Conservation (phyloP, 1,139 yeast genomes). For the Pichia norvegensis region DNA sequence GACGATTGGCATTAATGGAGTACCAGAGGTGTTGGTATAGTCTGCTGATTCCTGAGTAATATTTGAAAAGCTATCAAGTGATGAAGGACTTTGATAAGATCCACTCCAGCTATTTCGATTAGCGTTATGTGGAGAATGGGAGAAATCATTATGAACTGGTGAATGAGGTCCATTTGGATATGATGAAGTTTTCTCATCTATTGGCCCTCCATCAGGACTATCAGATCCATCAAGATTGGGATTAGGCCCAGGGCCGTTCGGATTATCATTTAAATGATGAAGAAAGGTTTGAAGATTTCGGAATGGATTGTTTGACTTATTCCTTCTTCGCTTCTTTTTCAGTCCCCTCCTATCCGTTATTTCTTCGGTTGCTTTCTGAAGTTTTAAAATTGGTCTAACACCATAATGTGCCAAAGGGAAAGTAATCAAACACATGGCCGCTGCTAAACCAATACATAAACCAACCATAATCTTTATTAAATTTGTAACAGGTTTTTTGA, state of each 20-base stretch:
- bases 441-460: slow-evolving; percentile 73
- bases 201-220: background rate
- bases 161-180: background rate
- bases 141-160: background rate
- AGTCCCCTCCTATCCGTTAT: slow-evolving; percentile 31
- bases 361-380: slow-evolving; percentile 78
- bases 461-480: slow-evolving; percentile 68
- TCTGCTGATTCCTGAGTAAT: slow-evolving; percentile 4
- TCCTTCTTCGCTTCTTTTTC: slow-evolving; percentile 11
- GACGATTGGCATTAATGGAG: slow-evolving; percentile 22
- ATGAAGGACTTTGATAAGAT: slow-evolving; percentile 16
- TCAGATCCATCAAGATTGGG: background rate
- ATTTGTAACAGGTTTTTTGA: slow-evolving; percentile 55
- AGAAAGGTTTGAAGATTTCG: background rate
- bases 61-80: slow-evolving; percentile 17
- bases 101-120: slow-evolving; percentile 14
- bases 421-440: slow-evolving; percentile 62
- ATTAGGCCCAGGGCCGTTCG: background rate
- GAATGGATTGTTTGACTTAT: slow-evolving; percentile 3
- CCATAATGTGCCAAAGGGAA: slow-evolving; percentile 81
- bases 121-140: background rate
- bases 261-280: background rate
- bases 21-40: background rate
- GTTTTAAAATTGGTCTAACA: slow-evolving; percentile 71
- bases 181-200: background rate